phyloP scores from a whole-genome alignment of 106 monocot species.

The Dendrobium catenatum region DNA sequence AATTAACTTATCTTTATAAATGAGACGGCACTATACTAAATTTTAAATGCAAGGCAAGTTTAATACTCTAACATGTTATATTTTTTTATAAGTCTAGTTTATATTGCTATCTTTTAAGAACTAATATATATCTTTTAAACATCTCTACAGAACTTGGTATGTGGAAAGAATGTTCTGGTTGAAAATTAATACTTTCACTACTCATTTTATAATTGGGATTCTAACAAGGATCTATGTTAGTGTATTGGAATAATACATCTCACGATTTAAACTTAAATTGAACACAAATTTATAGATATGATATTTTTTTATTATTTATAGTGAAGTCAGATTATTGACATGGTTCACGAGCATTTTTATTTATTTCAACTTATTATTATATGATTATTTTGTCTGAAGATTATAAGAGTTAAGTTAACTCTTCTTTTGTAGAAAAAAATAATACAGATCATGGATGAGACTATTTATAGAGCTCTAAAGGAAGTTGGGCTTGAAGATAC shows the following conservation, averaged over 20 bases:
- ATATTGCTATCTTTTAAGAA: too few species aligned
- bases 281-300: background rate
- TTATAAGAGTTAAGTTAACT: background rate
- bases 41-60: too few species aligned
- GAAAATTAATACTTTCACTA: slow-evolving; percentile 92
- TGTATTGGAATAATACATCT: background rate
- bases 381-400: background rate
- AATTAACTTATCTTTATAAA: too few species aligned
- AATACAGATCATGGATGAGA: slow-evolving; percentile 66
- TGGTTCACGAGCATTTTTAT: background rate
- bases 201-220: slow-evolving; percentile 81
- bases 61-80: too few species aligned
- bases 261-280: background rate
- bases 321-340: background rate
- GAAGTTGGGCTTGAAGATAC: too few species aligned
- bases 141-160: slow-evolving; percentile 23
- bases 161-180: slow-evolving; percentile 87
- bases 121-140: too few species aligned
- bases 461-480: too few species aligned
- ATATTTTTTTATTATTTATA: background rate
- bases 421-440: slow-evolving; percentile 33
- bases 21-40: too few species aligned
- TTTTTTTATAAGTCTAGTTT: too few species aligned
- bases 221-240: slow-evolving; percentile 72
- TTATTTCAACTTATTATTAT: background rate